Evolutionary conservation across 192 early-diverging fungal genomes (phyloP).

Genomic region (Radiomyces spectabilis): DNA sequence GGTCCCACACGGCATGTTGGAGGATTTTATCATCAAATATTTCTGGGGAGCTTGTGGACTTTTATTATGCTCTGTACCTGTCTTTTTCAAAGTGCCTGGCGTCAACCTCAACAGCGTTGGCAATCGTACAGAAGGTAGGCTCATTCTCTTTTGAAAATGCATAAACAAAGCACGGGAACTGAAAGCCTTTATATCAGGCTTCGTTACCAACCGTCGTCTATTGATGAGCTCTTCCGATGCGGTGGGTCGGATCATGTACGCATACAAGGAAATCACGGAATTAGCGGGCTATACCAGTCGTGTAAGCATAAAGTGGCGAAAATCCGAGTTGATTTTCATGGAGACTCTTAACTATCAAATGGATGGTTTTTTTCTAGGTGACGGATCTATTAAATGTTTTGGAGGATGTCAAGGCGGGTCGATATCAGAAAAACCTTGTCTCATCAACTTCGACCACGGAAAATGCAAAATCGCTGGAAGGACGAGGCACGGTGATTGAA

Average conservation of each 20-base stretch:
- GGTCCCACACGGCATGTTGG: constrained; percentile 90
- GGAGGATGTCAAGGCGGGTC: constrained; percentile 77
- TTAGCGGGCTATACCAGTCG: constrained; percentile 83
- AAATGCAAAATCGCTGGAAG: constrained; percentile 47
- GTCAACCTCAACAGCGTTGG: constrained; percentile 26
- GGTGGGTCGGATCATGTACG: constrained; percentile 94
- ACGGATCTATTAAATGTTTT: constrained; percentile 79
- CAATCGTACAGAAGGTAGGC: constrained; percentile 29
- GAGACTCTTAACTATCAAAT: constrained; percentile 47
- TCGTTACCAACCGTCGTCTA: constrained; percentile 41
- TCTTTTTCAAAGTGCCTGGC: constrained; percentile 63
- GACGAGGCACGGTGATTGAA: constrained; percentile 61
- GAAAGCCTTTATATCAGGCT: constrained; percentile 44
- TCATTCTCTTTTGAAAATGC: no score
- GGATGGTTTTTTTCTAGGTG: constrained; percentile 47
- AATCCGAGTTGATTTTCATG: constrained; percentile 30
- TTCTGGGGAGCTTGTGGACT: constrained; percentile 90
- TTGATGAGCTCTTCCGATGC: constrained; percentile 89
- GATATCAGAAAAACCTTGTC: constrained; percentile 67
- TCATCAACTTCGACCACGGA: constrained; percentile 44
- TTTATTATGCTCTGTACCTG: constrained; percentile 75
- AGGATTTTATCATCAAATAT: constrained; percentile 96
- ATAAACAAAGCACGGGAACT: no score
- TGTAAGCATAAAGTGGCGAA: constrained; percentile 41
- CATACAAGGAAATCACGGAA: constrained; percentile 89